A percentile compares a stretch with the other conserved stretches of the same genome.
These are phyloP conservation scores for Chlorociboria aeruginascens DNA, from an alignment of 495 filamentous ascomycete genomes.

Conservation along the genomic window DNA sequence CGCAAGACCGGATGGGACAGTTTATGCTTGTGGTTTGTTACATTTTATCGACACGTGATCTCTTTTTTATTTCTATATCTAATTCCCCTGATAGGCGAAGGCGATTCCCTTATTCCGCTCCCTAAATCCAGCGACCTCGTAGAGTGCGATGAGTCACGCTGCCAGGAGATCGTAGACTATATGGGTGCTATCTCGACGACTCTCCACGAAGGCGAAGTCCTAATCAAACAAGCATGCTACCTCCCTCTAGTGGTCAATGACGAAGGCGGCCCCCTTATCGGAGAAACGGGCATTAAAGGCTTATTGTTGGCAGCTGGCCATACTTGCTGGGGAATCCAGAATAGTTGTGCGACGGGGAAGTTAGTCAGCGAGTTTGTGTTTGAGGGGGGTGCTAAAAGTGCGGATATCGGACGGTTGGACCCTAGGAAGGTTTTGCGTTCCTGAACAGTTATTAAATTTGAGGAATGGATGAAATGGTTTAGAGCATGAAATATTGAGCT, in stretches of 20 bases:
- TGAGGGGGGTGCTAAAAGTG: slow-evolving; percentile 67
- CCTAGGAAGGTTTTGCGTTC: slow-evolving; percentile 36
- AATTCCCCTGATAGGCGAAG: slow-evolving; percentile 51
- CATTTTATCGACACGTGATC: background rate
- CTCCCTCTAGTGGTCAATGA: slow-evolving; percentile 54
- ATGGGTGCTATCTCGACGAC: slow-evolving; percentile 65
- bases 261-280: slow-evolving; percentile 62
- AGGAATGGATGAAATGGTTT: too few relatives aligned
- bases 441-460: too few relatives aligned
- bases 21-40: slow-evolving; percentile 65
- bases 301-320: slow-evolving; percentile 81
- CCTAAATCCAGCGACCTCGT: slow-evolving; percentile 70
- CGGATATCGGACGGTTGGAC: slow-evolving; percentile 58
- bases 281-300: slow-evolving; percentile 60
- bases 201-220: slow-evolving; percentile 64
- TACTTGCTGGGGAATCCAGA: slow-evolving; percentile 98
- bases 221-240: slow-evolving; percentile 85
- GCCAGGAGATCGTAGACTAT: slow-evolving; percentile 82
- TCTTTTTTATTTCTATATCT: too few relatives aligned
- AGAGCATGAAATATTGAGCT: too few relatives aligned
- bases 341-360: slow-evolving; percentile 83
- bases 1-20: slow-evolving; percentile 73
- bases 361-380: slow-evolving; percentile 78
- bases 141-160: slow-evolving; percentile 59
- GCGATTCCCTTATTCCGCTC: slow-evolving; percentile 63